These are phyloP conservation scores for Mycena alexandri DNA, from an alignment of 768 basidiomycete genomes.

Conservation along the genomic window DNA sequence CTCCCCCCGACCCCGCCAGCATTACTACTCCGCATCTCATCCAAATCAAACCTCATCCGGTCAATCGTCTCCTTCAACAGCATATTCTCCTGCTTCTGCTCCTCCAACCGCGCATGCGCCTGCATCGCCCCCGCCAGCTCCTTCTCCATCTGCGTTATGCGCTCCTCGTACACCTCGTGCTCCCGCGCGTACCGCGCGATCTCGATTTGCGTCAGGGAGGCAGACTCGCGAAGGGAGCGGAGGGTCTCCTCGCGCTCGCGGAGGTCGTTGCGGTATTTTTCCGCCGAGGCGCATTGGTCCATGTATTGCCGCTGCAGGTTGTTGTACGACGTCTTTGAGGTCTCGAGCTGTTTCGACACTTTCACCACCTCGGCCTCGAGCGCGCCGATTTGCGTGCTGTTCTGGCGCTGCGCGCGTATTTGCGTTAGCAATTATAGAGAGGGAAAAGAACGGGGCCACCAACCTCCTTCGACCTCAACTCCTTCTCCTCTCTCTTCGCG, in stretches of 20 bases:
- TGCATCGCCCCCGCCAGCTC: conserved; percentile 80
- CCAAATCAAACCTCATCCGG: conserved; percentile 93
- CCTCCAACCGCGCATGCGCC: conserved; percentile 82
- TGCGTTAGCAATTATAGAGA: conserved; percentile 19
- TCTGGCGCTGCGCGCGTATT: conserved; percentile 66
- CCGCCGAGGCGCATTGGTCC: conserved; percentile 86
- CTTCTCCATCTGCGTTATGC: conserved; percentile 74
- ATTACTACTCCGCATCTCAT: conserved; percentile 80
- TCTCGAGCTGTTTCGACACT: conserved; percentile 80
- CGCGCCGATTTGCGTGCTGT: conserved; percentile 72
- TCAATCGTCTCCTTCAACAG: conserved; percentile 97
- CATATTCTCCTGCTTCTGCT: conserved; percentile 95
- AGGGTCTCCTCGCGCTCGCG: conserved; percentile 83
- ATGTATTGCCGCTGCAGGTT: conserved; percentile 89
- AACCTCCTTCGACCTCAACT: conserved; percentile 89
- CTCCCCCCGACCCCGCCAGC: conserved; percentile 44
- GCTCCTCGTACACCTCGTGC: conserved; percentile 78
- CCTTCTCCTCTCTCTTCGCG: conserved; percentile 93
- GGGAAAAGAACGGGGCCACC: conserved; percentile 29
- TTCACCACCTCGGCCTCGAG: conserved; percentile 87
- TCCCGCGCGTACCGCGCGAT: conserved; percentile 74
- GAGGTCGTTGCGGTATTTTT: conserved; percentile 80
- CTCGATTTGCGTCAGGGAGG: conserved; percentile 75
- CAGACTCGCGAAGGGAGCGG: conserved; percentile 70
- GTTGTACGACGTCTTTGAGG: conserved; percentile 76